These are phyloP conservation scores for Backusella tarrabulga DNA, from an alignment of 192 early-diverging fungal species.

Conservation along the genomic window DNA sequence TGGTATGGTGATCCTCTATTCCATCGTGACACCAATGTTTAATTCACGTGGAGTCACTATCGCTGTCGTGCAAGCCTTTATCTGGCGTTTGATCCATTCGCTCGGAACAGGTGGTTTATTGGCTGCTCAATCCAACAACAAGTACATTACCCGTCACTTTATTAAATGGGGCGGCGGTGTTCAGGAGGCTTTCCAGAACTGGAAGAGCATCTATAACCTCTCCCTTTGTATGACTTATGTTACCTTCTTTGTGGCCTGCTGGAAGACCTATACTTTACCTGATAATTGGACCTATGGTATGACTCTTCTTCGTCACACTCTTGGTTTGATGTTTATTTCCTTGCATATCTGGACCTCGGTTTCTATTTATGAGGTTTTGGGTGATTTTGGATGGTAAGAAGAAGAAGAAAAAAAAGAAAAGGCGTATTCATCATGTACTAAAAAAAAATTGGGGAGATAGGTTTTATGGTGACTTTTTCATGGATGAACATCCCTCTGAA, in stretches of 20 bases:
- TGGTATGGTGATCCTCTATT: constrained; percentile 72
- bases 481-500: constrained; percentile 71
- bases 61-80: constrained; percentile 68
- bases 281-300: constrained; percentile 65
- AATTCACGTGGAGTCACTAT: constrained; percentile 42
- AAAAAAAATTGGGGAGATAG: constrained; percentile 24
- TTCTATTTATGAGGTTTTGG: constrained; percentile 89
- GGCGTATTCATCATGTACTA: constrained; percentile 12
- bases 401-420: constrained; percentile 46
- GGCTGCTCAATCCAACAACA: constrained; percentile 74
- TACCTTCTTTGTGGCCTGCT: constrained; percentile 80
- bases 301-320: constrained; percentile 78
- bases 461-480: constrained; percentile 98
- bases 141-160: constrained; percentile 88
- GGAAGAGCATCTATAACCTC: constrained; percentile 96
- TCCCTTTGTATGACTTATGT: constrained; percentile 90
- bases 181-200: constrained; percentile 88
- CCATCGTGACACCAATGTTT: constrained; percentile 62
- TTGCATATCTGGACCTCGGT: constrained; percentile 92
- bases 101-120: constrained; percentile 78
- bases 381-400: constrained; percentile 90
- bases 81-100: constrained; percentile 88
- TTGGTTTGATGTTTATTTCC: constrained; percentile 76
- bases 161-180: constrained; percentile 90
- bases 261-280: constrained; percentile 77